Conservation (phyloP, 805 yeast species). For the Candida silvicultrix region DNA sequence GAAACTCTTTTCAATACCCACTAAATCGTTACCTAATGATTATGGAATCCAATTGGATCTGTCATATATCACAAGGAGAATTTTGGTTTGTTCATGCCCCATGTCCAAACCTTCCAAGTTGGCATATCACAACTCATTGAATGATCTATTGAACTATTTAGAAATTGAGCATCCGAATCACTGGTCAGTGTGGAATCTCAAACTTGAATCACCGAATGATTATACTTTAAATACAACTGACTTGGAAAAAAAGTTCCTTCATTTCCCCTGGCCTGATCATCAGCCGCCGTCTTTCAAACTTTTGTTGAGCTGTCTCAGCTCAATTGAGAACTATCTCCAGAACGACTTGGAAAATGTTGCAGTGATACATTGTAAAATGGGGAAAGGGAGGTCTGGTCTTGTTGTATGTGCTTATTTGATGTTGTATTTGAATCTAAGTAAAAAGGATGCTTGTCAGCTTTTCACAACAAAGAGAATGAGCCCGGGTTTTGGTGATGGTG, state of each 20-base stretch:
- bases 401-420: constrained; percentile 67
- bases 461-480: constrained; percentile 59
- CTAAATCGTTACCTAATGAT: constrained; percentile 17
- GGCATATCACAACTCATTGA: constrained; percentile 46
- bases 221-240: constrained; percentile 21
- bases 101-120: constrained; percentile 36
- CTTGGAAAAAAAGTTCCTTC: constrained; percentile 5
- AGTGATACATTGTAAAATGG: constrained; percentile 81
- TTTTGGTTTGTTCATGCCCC: constrained; percentile 78
- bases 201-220: constrained; percentile 47
- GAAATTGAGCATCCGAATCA: constrained; percentile 37
- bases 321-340: constrained; percentile 38
- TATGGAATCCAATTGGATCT: constrained; percentile 45
- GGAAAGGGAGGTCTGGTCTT: constrained; percentile 88
- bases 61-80: constrained; percentile 54
- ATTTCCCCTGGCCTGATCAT: constrained; percentile 69
- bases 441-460: constrained; percentile 39
- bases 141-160: constrained; percentile 44
- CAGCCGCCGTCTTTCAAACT: constrained; percentile 58
- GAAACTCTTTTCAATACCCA: constrained; percentile 5
- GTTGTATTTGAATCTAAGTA: constrained; percentile 31
- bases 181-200: constrained; percentile 74
- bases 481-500: constrained; percentile 51
- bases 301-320: constrained; percentile 37
- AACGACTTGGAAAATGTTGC: constrained; percentile 40